Evolutionary conservation across 1,284 basidiomycete species (phyloP), one percentile per base, ranked within the genome.

Genomic region (Malassezia vespertilionis): DNA sequence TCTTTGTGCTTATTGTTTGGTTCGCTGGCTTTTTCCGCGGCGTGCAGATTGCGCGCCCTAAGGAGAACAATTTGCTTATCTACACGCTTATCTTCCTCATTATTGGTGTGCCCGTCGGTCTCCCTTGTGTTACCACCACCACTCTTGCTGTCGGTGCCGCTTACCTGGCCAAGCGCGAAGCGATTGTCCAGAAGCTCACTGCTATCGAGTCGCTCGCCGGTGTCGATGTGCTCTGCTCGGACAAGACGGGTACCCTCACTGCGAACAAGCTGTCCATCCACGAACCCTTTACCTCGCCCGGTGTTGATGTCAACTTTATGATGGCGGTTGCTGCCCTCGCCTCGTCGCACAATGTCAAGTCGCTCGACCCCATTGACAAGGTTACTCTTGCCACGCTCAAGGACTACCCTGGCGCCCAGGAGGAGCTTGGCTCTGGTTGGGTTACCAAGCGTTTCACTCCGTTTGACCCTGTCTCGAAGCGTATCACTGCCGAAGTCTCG

Each of bases 111-210:
- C 77, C 77, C 30, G 76, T 78, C 65, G 77, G 77, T 72, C 72
- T 78, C 5, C 77, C 77, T 59, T 71, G 63, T 50, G 75, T 76
- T 21, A 77, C 76, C 28, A 78, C 76, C 36, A 77, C 76, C 47
- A 76, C 75, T 35, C 71, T 76, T 56, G 77, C 77, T 27, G 77
- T 78, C 55, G 77, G 77, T 44, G 77, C 77, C 30, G 76, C 77
- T 6, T 78, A 77, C 69, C 74, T 79, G 33, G 77, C 77, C 23
- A 72, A 74, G 51, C 71, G 74, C 32, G 74, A 78, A 60, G 77
- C 76, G n/a, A 78, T 79, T 63, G 77, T 79, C n/a, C 77, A 78
- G 64, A 78, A 78, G 68, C 72, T 79, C 34, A 78, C 77, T 11
- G 77, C 77, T 38, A 78, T 79, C 65, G 77, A 79, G 65, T 75